Percentiles rank a stretch among this genome's conserved stretches.
Evolutionary conservation across 2,329 filamentous ascomycete genomes (phyloP).

Genomic region (Aspergillus thermomutatus): DNA sequence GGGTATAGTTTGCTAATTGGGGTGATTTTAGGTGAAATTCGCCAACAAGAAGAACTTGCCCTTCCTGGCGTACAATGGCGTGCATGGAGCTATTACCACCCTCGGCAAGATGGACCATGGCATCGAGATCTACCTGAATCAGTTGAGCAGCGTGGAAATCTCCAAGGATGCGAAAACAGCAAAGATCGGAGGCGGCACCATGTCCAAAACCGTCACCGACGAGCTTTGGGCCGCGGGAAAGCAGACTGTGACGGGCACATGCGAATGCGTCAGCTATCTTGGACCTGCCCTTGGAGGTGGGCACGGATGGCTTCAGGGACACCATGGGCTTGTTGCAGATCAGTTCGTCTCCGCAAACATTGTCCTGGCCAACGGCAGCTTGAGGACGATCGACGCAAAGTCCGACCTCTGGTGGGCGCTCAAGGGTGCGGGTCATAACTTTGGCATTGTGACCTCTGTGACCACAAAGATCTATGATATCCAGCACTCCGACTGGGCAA

Average conservation of each 20-base stretch:
- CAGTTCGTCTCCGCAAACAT: constrained; percentile 52
- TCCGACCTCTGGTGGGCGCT: constrained; percentile 58
- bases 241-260: constrained; percentile 51
- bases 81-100: constrained; percentile 51
- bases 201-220: constrained; percentile 47
- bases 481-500: constrained; percentile 35
- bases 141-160: constrained; percentile 41
- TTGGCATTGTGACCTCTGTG: constrained; percentile 53
- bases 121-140: constrained; percentile 49
- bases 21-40: constrained; percentile 41
- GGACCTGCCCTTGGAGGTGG: constrained; percentile 57
- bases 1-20: not conserved
- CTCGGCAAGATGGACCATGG: constrained; percentile 49
- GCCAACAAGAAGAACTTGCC: constrained; percentile 48
- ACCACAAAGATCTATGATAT: constrained; percentile 48
- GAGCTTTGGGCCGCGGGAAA: constrained; percentile 51
- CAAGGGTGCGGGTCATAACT: constrained; percentile 57
- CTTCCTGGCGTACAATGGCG: constrained; percentile 53
- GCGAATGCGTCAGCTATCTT: constrained; percentile 50
- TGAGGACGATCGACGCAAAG: constrained; percentile 36
- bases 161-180: constrained; percentile 44
- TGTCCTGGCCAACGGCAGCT: constrained; percentile 50
- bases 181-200: constrained; percentile 49
- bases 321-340: constrained; percentile 53
- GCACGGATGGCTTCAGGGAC: constrained; percentile 54